Base-by-base conservation (phyloP, 2,329 filamentous ascomycete genomes). In the Beauveria medogensis region DNA sequence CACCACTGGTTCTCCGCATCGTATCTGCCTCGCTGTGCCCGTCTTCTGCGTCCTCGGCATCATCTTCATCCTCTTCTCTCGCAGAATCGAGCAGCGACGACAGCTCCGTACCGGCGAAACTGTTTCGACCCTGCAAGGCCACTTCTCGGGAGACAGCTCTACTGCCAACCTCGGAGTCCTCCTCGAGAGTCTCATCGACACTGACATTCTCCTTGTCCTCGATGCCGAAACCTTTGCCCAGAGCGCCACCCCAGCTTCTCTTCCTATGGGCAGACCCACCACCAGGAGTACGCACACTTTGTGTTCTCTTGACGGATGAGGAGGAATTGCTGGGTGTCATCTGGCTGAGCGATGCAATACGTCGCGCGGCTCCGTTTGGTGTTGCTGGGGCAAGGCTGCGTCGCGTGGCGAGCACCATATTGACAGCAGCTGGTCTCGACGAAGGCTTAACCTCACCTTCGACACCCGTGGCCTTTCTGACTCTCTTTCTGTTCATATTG, bases 291-390 rank as follows among this genome's bases (percentile, higher is more conserved):
- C 89, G 87, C 65, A 91, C 88, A 62, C 89, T 92, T 71, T 92
- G 88, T 71, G 88, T 92, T 63, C 90, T 82, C 75, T 88, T 88
- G 65, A 96, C 79, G 52, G 83, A 85, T 22, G 83, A 81, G 8
- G 75, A 76, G 6, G 85, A 78, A 40, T 84, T 79, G 69, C 94
- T 93, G 71, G 88, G 87, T 59, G 85, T 90, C 67, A 97, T 95
- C 74, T 97, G 91, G 71, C 89, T 95, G 41, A 97, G 83, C 55
- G 91, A 96, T 62, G 95, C 83, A 68, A 97, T 97, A 54, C 94
- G 86, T 46, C 93, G 83, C 70, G 86, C 82, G 70, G 87, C 80
- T 68, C 83, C 77, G 20, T 78, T 76, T 53, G 81, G 74, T 20
- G 75, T 78, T 1, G 83, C 72, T 60, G 68, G 73, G 58, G 70